phyloP scores from a whole-genome alignment of 176 grass and related monocot genomes.

The Panicum miliaceum region DNA sequence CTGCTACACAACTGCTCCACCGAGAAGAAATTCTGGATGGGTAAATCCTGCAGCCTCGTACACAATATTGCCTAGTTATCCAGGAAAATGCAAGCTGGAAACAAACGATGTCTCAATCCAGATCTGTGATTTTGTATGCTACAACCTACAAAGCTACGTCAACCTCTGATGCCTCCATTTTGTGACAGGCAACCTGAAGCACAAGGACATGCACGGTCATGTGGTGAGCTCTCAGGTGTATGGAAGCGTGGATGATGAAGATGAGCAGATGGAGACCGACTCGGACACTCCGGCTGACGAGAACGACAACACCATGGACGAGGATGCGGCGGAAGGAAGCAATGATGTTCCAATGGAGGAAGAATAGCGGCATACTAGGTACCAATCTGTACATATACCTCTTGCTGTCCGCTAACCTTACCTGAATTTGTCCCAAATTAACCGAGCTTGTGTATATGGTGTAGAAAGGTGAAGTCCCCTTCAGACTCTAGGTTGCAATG shows the following conservation, averaged over 20 bases:
- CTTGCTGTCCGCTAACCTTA: not conserved
- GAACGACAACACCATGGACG: slow-evolving; percentile 46
- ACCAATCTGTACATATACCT: slow-evolving; percentile 27
- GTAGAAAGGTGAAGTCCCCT: not conserved
- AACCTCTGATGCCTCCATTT: not conserved
- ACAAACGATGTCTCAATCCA: not conserved
- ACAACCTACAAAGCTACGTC: not conserved
- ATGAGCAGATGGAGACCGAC: slow-evolving; percentile 43
- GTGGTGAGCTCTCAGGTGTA: slow-evolving; percentile 90
- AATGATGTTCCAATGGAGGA: slow-evolving; percentile 41
- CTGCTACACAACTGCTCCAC: slow-evolving; percentile 70
- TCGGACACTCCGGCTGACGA: slow-evolving; percentile 21
- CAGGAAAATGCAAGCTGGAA: not conserved
- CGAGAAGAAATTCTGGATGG: slow-evolving; percentile 56
- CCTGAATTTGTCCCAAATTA: not conserved
- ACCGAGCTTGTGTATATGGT: not conserved
- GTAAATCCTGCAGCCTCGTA: slow-evolving; percentile 39
- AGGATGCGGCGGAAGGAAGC: slow-evolving; percentile 40
- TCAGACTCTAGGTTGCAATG: not conserved
- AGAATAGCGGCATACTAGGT: slow-evolving; percentile 18
- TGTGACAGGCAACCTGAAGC: slow-evolving; percentile 71
- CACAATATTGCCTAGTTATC: not conserved
- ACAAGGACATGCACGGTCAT: slow-evolving; percentile 75
- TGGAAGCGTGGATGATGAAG: slow-evolving; percentile 46
- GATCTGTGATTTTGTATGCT: not conserved